These are phyloP conservation scores for Gnetum montanum DNA, from an alignment of 75 land plant genomes.

Conservation along the genomic window DNA sequence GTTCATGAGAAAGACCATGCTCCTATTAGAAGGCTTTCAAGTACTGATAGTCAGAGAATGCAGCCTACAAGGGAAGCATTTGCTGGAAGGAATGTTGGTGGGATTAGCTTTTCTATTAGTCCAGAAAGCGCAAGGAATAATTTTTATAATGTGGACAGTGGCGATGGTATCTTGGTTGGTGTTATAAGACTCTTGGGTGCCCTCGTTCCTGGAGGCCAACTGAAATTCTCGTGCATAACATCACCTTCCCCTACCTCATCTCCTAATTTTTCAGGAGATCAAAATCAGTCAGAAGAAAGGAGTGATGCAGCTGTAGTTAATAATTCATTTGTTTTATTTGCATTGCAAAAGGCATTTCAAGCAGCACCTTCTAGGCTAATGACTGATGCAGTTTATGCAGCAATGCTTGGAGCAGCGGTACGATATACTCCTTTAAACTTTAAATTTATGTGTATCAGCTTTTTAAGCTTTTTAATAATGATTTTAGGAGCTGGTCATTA, in stretches of 20 bases:
- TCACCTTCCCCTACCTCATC: constrained; percentile 22
- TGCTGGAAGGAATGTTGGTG: constrained; percentile 62
- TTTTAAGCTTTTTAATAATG: no score
- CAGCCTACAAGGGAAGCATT: constrained; percentile 29
- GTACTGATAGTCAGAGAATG: constrained; percentile 16
- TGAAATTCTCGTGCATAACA: constrained; percentile 39
- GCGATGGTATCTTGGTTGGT: constrained; percentile 84
- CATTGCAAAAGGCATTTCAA: constrained; percentile 86
- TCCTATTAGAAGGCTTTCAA: neutral
- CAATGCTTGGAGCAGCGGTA: constrained; percentile 73
- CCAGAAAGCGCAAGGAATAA: constrained; percentile 89
- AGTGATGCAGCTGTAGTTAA: constrained; percentile 49
- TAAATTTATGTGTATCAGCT: no score
- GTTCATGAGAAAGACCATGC: constrained; percentile 1
- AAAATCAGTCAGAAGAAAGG: constrained; percentile 36
- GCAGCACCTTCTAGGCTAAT: constrained; percentile 82
- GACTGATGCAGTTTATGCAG: constrained; percentile 67
- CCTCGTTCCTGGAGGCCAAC: constrained; percentile 54
- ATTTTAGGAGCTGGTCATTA: no score
- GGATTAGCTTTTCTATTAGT: constrained; percentile 78
- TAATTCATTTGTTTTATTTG: constrained; percentile 70
- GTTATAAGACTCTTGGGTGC: constrained; percentile 85
- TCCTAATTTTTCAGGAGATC: constrained; percentile 14
- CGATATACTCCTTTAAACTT: constrained; percentile 14
- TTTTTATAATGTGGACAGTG: constrained; percentile 69